phyloP scores from a whole-genome alignment of 2,329 filamentous ascomycete genomes.

The Cercospora zeina region DNA sequence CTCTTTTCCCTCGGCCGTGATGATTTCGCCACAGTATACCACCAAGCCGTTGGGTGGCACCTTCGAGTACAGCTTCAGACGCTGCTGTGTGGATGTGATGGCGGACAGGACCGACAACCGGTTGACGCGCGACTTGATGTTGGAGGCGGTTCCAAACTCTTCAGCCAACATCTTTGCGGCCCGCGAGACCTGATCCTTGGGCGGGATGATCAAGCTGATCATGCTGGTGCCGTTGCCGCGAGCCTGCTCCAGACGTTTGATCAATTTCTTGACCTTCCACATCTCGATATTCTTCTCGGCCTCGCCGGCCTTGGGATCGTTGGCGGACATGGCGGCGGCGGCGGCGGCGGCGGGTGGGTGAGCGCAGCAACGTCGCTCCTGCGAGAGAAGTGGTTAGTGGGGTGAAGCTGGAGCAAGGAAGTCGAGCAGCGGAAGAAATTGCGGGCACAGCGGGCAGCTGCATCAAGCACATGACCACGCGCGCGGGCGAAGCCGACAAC shows the following conservation, averaged over 20 bases:
- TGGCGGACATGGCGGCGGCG: constrained; percentile 74
- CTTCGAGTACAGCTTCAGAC: constrained; percentile 98
- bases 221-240: constrained; percentile 98
- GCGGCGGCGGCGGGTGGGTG: background rate
- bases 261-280: constrained; percentile 99
- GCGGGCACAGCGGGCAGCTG: constrained; percentile 5
- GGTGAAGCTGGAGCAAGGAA: constrained; percentile 6
- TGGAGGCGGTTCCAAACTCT: constrained; percentile 83
- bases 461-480: constrained; percentile 2
- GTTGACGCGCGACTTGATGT: constrained; percentile 99
- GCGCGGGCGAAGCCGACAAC: background rate
- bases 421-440: background rate
- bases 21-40: constrained; percentile 99
- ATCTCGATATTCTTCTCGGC: constrained; percentile 95
- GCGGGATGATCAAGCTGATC: constrained; percentile 99
- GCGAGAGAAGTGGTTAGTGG: background rate
- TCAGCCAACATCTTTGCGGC: constrained; percentile 99
- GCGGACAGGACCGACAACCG: constrained; percentile 95
- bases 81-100: constrained; percentile 98
- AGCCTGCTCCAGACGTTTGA: constrained; percentile 96
- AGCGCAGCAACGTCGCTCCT: constrained; percentile 11
- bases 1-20: constrained; percentile 97
- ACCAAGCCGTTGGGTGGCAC: constrained; percentile 96
- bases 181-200: constrained; percentile 96
- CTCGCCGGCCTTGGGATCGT: constrained; percentile 75